Evolutionary conservation across 2,329 filamentous ascomycete genomes (phyloP), one percentile per base, ranked within the genome.

Genomic region (Plenodomus tracheiphilus): DNA sequence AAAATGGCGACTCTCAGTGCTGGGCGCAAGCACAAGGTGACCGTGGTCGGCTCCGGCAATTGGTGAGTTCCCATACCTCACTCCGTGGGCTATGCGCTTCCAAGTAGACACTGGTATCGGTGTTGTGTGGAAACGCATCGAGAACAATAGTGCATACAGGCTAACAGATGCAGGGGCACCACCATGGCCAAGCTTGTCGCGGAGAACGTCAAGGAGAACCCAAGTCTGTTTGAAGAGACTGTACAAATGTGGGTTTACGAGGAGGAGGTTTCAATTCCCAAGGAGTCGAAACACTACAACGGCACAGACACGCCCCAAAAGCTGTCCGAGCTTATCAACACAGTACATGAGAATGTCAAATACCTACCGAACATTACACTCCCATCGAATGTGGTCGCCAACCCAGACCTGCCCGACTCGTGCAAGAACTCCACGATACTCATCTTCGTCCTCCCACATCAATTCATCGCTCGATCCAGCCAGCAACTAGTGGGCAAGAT

Each of bases 241-340:
- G 91, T 99, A 43, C 90, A 96, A 75, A 97, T 99, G 94, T 99
- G 94, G 94, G 95, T 99, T 67, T 97, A 85, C 70, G 94, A 99
- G 75, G 94, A 99, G 74, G 84, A 96, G 19, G 86, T 96, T 56
- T 82, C 83, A 46, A 79, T 96, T 36, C 76, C 88, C 11, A 81
- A 86, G 64, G 80, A 82, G 56, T 93, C 89, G 41, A 85, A 84
- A 60, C 82, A 91, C 75, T 91, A 91, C 79, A 81, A 88, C 63
- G 75, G 80, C 49, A 79, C 77, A 19, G 74, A 79, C 55, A 79
- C 84, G 56, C 84, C 87, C 2, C 89, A 94, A 73, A 96, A 96
- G 77, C 86, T 99, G 72, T 96, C 94, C 7, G 74, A 84, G 43
- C 76, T 99, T 62, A 96, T 99, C 83, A 99, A 99, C 79, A 83